These are phyloP conservation scores for Dictyostelium brefeldianum DNA, from an alignment of 78 protist genomes.

Conservation along the genomic window DNA sequence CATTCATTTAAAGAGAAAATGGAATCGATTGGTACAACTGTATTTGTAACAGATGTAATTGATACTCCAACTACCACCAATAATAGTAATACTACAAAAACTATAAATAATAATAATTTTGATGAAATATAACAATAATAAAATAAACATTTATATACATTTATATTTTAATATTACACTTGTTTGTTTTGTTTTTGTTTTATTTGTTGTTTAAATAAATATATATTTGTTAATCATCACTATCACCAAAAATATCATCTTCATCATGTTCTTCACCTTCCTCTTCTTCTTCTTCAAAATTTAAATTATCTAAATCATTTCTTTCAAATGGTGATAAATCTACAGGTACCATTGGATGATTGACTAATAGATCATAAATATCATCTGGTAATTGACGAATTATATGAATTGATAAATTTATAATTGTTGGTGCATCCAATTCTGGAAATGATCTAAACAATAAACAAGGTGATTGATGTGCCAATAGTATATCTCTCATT, in stretches of 20 bases:
- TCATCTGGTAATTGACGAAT: conserved; percentile 76
- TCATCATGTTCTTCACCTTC: not conserved
- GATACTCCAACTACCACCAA: not conserved
- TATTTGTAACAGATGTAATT: conserved; percentile 47
- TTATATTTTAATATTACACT: not conserved
- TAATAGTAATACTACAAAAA: too few relatives aligned
- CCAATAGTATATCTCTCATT: conserved; percentile 74
- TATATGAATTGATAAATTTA: conserved; percentile 58
- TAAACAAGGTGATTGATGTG: conserved; percentile 70
- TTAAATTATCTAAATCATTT: not conserved
- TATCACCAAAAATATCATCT: not conserved
- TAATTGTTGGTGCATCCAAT: conserved; percentile 54
- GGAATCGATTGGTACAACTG: conserved; percentile 8
- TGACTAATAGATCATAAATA: conserved; percentile 53
- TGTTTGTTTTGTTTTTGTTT: not conserved
- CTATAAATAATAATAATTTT: not conserved
- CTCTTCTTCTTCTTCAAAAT: not conserved
- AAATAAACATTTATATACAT: not conserved
- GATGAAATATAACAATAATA: not conserved
- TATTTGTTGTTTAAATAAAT: not conserved
- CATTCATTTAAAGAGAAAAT: conserved; percentile 29
- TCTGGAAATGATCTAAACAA: conserved; percentile 76
- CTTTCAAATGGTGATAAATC: conserved; percentile 12
- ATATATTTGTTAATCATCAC: not conserved
- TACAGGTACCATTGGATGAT: conserved; percentile 42